Percentiles rank a stretch among this genome's conserved stretches.
Conservation (phyloP, 75 land plant species). For the Ceratopteris richardii region DNA sequence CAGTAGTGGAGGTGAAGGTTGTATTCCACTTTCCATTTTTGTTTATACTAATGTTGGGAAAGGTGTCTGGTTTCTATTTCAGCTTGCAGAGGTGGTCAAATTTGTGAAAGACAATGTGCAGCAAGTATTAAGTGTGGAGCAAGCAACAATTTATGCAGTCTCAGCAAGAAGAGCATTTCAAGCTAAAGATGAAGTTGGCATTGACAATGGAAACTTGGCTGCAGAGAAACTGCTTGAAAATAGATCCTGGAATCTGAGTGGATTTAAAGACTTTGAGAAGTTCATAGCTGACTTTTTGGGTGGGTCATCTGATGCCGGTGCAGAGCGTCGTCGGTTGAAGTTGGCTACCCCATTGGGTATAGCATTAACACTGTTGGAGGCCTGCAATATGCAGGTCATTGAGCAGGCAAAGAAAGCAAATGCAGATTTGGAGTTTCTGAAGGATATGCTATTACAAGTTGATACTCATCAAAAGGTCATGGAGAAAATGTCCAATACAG, state of each 20-base stretch:
- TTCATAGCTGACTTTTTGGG: conserved; percentile 73
- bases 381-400: conserved; percentile 46
- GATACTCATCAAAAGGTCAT: conserved; percentile 42
- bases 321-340: conserved; percentile 70
- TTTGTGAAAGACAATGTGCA: conserved; percentile 67
- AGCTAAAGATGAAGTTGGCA: conserved; percentile 51
- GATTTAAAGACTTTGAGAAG: conserved; percentile 62
- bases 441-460: conserved; percentile 40
- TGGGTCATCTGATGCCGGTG: conserved; percentile 63
- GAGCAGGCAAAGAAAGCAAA: conserved; percentile 43
- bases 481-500: conserved; percentile 52
- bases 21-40: too few species aligned
- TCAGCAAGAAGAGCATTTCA: conserved; percentile 79
- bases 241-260: conserved; percentile 37
- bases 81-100: conserved; percentile 74
- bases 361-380: conserved; percentile 52
- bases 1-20: too few species aligned
- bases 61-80: conserved; percentile 3
- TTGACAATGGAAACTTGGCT: conserved; percentile 13
- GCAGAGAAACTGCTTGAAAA: conserved; percentile 15
- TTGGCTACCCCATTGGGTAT: conserved; percentile 81
- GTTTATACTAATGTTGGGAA: too few species aligned
- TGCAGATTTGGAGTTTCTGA: conserved; percentile 42
- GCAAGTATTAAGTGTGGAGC: conserved; percentile 61
- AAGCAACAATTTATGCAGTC: conserved; percentile 61